Percentiles rank a stretch among this genome's conserved stretches.
Evolutionary conservation across 169 alveolate species (phyloP).

Genomic region (Plasmodium cynomolgi): DNA sequence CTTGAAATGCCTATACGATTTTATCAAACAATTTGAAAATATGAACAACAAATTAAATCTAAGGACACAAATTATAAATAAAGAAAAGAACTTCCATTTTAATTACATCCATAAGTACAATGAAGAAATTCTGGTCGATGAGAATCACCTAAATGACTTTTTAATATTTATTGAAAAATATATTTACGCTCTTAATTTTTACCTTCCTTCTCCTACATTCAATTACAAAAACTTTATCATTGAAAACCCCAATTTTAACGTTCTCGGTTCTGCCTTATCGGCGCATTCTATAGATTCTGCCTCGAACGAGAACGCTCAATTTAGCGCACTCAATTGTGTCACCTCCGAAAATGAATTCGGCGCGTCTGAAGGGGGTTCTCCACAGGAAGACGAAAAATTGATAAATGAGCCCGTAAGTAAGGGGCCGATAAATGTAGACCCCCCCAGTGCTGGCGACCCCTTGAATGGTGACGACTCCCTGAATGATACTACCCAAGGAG

Average conservation of each 20-base stretch:
- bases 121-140: slow-evolving; percentile 66
- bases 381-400: background rate
- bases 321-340: background rate
- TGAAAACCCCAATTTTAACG: slow-evolving; percentile 22
- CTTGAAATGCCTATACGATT: slow-evolving; percentile 48
- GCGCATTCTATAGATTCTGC: background rate
- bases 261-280: background rate
- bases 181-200: slow-evolving; percentile 63
- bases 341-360: background rate
- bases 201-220: slow-evolving; percentile 53
- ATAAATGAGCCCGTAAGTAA: background rate
- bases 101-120: slow-evolving; percentile 67
- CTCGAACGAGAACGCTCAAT: background rate
- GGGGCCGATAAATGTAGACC: background rate
- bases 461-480: background rate
- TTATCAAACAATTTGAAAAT: slow-evolving; percentile 66
- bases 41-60: slow-evolving; percentile 63
- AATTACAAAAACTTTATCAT: slow-evolving; percentile 52
- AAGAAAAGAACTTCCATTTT: slow-evolving; percentile 54
- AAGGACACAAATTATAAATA: slow-evolving; percentile 62
- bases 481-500: background rate
- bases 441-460: background rate
- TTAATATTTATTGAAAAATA: slow-evolving; percentile 69
- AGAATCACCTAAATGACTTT: slow-evolving; percentile 64
- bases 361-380: background rate